Conservation (phyloP, 768 basidiomycete species). For the Suillus weaverae region DNA sequence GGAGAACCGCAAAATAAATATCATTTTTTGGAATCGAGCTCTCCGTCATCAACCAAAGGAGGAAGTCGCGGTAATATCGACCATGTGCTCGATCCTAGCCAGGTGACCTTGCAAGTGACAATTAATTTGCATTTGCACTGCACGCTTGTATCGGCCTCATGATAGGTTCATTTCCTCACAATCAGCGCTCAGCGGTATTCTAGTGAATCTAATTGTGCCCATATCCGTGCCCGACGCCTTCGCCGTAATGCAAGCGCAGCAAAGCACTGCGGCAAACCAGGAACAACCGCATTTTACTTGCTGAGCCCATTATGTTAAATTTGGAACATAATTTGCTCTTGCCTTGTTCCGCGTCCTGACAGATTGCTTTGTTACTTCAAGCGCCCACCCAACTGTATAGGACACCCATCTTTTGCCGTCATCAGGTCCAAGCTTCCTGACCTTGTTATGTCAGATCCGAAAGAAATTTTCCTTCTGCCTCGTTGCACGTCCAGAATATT, state of each 20-base stretch:
- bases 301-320: not conserved
- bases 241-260: not conserved
- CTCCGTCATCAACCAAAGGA: not conserved
- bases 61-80: not conserved
- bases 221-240: not conserved
- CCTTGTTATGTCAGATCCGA: not conserved
- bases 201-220: not conserved
- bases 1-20: not conserved
- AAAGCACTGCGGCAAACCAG: not conserved
- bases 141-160: not conserved
- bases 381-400: too few species aligned
- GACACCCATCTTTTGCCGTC: not conserved
- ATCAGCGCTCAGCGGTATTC: not conserved
- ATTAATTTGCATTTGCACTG: not conserved
- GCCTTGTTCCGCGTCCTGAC: not conserved
- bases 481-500: not conserved
- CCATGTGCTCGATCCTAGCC: not conserved
- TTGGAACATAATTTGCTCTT: not conserved
- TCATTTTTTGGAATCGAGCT: not conserved
- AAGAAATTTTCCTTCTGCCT: not conserved
- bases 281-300: not conserved
- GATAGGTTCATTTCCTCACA: not conserved
- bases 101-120: not conserved
- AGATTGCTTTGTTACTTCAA: not conserved
- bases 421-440: not conserved